Evolutionary conservation across 2,329 filamentous ascomycete genomes (phyloP).

Genomic region (Phaeoacremonium minimum): DNA sequence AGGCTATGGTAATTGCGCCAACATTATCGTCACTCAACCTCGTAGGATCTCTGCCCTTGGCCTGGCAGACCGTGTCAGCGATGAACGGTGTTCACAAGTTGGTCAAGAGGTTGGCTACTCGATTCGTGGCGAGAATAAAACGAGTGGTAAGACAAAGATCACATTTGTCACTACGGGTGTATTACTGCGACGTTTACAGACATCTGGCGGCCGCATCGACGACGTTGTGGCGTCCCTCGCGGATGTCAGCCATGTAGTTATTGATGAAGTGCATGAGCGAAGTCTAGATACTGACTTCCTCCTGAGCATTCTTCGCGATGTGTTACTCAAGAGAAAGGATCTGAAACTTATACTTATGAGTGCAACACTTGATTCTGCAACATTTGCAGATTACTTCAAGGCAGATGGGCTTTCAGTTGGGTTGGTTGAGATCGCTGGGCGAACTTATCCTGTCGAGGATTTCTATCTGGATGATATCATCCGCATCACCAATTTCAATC

Average conservation of each 20-base stretch:
- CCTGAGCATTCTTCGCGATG: constrained; percentile 79
- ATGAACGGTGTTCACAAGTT: constrained; percentile 77
- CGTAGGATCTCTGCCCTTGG: constrained; percentile 91
- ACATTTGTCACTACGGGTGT: constrained; percentile 97
- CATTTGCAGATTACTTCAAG: constrained; percentile 82
- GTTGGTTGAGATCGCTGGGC: constrained; percentile 78
- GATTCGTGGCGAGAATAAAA: constrained; percentile 85
- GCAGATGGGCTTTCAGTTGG: constrained; percentile 65
- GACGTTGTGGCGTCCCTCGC: constrained; percentile 78
- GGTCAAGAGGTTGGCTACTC: constrained; percentile 88
- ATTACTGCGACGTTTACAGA: constrained; percentile 83
- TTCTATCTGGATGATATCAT: constrained; percentile 88
- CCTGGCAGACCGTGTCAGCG: constrained; percentile 88
- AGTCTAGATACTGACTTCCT: constrained; percentile 94
- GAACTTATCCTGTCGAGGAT: constrained; percentile 87
- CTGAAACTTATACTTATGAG: constrained; percentile 94
- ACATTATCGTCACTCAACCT: constrained; percentile 94
- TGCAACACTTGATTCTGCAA: constrained; percentile 83
- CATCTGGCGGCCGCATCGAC: constrained; percentile 73
- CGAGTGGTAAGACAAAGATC: constrained; percentile 72
- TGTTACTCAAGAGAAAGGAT: constrained; percentile 68
- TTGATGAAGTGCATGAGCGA: constrained; percentile 95
- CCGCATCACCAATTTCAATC: constrained; percentile 67
- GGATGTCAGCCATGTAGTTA: constrained; percentile 90
- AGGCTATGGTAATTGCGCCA: constrained; percentile 70